Base-by-base conservation (phyloP, 2,329 filamentous ascomycete species). In the Immersiporthe knoxdaviesiana region DNA sequence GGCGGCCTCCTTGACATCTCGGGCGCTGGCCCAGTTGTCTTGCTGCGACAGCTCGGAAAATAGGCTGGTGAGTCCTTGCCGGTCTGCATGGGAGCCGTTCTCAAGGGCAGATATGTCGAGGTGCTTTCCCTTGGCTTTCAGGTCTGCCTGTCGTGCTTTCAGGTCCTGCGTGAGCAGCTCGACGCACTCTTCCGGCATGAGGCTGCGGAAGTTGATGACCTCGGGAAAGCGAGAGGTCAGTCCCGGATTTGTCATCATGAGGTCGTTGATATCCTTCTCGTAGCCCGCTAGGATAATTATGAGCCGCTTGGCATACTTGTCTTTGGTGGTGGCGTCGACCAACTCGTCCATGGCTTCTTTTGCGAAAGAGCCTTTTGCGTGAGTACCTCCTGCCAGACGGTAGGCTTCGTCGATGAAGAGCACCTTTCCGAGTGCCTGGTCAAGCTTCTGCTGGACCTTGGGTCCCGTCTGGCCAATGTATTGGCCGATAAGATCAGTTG, bases 331-430 rank as follows among this genome's bases (percentile, higher is more conserved):
- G 0, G 78, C 81, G 70, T 86, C 83, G 0, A 87, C 83, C 0
- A 88, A 74, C 74, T 88, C 85, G 58, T 87, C 84, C 2, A 87
- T 77, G 0, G 85, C 85, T 69, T 87, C 85, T 59, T 85, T 84
- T 0, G 86, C 88, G 72, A 87, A 93, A 35, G 4, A 4, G 4
- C 35, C 35, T 35, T 4, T 35, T 8, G 35, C 8, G 35, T 35
- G 0, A 75, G 74, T 0, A n/a, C 87, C 87, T 0, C 86, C 84
- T 0, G 79, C 82, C 0, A 93, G 83, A 0, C 90, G 84, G 72
- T 93, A 93, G 0, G 91, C 91, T 75, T 93, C 90, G 68, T 93
- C 91, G 10, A 94, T 85, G 70, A 93, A 90, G 0, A 94, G 81
- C 0, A 93, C 88, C 30, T 85, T 87, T 0, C 91, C 91, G 0